Percentiles rank a stretch among this genome's conserved stretches.
phyloP scores from a whole-genome alignment of 2,329 filamentous ascomycete genomes.

The Aureobasidium sp. region DNA sequence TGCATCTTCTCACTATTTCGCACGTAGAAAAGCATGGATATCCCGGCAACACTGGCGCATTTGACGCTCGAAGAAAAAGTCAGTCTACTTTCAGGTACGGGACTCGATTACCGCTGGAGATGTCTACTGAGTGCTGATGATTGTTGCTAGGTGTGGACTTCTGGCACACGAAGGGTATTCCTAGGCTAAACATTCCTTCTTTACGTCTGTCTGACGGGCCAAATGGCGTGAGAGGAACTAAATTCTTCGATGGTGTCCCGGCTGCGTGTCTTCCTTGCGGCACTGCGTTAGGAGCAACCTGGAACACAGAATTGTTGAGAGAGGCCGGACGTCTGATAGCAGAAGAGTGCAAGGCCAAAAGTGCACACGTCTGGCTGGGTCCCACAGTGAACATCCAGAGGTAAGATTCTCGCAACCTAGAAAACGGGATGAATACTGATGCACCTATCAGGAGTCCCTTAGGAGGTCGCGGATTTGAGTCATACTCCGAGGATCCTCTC shows the following conservation, averaged over 20 bases:
- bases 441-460: no score
- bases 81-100: no score
- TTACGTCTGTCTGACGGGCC: slow-evolving; percentile 74
- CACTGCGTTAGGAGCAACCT: slow-evolving; percentile 81
- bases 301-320: slow-evolving; percentile 76
- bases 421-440: no score
- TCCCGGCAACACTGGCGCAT: no score
- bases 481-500: slow-evolving; percentile 84
- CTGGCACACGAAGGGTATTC: slow-evolving; percentile 59
- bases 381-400: slow-evolving; percentile 87
- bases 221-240: slow-evolving; percentile 73
- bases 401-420: no score
- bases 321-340: slow-evolving; percentile 77
- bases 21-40: no score
- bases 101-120: no score
- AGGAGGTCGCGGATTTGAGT: slow-evolving; percentile 89
- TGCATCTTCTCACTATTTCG: no score
- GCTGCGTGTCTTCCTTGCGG: slow-evolving; percentile 84
- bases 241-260: slow-evolving; percentile 69
- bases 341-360: slow-evolving; percentile 76
- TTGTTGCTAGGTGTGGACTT: no score
- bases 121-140: no score
- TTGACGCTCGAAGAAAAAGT: no score
- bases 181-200: slow-evolving; percentile 67
- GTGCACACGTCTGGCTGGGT: slow-evolving; percentile 77